Evolutionary conservation across 2,329 filamentous ascomycete genomes (phyloP), one percentile per base, ranked within the genome.

Genomic region (Conoideocrella luteorostrata): DNA sequence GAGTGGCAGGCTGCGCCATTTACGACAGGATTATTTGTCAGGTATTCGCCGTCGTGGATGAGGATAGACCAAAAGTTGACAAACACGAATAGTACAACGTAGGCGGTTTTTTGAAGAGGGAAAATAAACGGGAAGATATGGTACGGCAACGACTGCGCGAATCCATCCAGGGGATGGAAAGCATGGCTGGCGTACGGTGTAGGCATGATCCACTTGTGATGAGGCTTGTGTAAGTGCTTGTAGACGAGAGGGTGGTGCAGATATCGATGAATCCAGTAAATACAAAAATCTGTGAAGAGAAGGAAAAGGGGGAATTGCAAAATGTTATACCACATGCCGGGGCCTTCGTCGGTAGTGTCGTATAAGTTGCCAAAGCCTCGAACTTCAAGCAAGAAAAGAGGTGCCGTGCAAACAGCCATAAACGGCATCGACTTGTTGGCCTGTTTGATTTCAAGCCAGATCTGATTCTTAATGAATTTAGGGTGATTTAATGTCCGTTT

Each of bases 151-250:
- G 85, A 86, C 71, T 97, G 91, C 10, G 82, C 77, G 68, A 84
- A 96, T 59, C 91, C 91, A 60, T 97, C 91, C 41, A 96, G 64
- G 1, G 91, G 90, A 71, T 97, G 89, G 77, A 97, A 97, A 46
- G 91, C 91, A 61, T 95, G 86, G 55, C 84, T 89, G 33, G 91
- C 90, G 63, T 80, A 96, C 1, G 91, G 91, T 3, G 88, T 95
- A 3, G 91, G 91, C 88, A 96, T 94, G 68, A 97, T 96, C 91
- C 91, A 97, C 73, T 95, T 96, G 81, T 97, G 91, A 69, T 97
- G 91, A 52, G 89, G 84, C 79, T 97, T 97, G 78, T 97, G 91
- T 39, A 96, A 75, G 53, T 74, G 73, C 72, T 90, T 94, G 78
- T 97, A 97, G 41, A 67, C 55, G 42, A 70, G 60, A 13, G 86